A percentile compares a stretch with the other conserved stretches of the same genome.
These are phyloP conservation scores for Breviolum minutum DNA, from an alignment of 73 alveolate species.

Conservation along the genomic window DNA sequence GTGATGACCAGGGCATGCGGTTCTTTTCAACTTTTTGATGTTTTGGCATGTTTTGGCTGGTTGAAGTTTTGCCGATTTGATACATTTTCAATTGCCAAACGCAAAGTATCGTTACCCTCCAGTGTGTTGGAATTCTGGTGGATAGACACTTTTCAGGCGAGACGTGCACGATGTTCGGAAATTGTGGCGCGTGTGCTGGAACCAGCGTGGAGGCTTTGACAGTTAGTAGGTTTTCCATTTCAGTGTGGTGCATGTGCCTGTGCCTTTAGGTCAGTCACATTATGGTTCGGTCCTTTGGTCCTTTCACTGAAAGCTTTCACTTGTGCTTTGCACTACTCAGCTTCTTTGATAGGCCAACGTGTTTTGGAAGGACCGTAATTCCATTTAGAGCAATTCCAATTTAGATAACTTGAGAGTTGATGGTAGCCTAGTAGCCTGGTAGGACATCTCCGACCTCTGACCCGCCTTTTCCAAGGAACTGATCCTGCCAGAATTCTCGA, in stretches of 20 bases:
- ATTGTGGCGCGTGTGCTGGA: conserved; percentile 61
- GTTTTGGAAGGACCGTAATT: too few species aligned
- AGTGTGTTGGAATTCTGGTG: too few species aligned
- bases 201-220: conserved; percentile 38
- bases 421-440: not conserved
- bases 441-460: not conserved
- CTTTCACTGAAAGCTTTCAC: not conserved
- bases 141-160: not conserved
- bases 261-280: too few species aligned
- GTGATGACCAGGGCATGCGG: too few species aligned
- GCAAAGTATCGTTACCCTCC: too few species aligned
- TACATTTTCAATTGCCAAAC: not conserved
- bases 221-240: not conserved
- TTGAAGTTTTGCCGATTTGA: not conserved
- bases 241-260: too few species aligned
- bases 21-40: too few species aligned
- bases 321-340: too few species aligned
- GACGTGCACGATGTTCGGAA: conserved; percentile 42
- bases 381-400: too few species aligned
- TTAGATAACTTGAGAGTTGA: too few species aligned
- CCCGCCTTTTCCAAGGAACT: not conserved
- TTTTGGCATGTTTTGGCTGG: not conserved
- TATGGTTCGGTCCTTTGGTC: too few species aligned
- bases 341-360: too few species aligned
- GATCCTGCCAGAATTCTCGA: conserved; percentile 24